Percentiles rank a stretch among this genome's conserved stretches.
phyloP scores from a whole-genome alignment of 805 yeast genomes.

The Sungouiella blattae region DNA sequence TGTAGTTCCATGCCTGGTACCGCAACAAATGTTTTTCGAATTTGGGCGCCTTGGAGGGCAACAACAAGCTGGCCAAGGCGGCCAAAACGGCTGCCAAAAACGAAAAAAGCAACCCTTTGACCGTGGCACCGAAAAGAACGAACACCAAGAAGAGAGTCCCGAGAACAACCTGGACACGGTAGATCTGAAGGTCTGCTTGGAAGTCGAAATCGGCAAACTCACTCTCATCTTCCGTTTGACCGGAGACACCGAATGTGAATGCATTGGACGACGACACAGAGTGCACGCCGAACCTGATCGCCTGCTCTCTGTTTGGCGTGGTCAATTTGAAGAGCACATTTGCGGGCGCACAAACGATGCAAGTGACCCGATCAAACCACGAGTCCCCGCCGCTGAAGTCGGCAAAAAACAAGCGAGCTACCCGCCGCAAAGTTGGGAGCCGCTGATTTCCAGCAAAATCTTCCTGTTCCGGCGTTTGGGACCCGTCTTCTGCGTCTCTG shows the following conservation, averaged over 20 bases:
- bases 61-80: background rate
- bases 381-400: conserved; percentile 4
- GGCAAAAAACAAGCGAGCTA: conserved; percentile 6
- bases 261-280: conserved; percentile 7
- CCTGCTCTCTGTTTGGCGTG: conserved; percentile 15
- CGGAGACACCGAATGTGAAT: conserved; percentile 9
- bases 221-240: background rate
- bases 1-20: conserved; percentile 15
- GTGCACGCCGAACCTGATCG: conserved; percentile 8
- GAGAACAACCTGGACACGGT: conserved; percentile 6
- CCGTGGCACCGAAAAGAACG: background rate
- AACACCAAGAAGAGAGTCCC: conserved; percentile 6
- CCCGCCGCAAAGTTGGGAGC: background rate
- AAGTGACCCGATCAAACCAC: conserved; percentile 2
- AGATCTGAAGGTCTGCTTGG: conserved; percentile 6
- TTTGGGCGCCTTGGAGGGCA: conserved; percentile 3
- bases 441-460: background rate
- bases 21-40: conserved; percentile 7
- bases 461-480: background rate
- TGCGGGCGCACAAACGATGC: conserved; percentile 8
- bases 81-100: background rate
- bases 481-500: background rate
- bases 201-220: conserved; percentile 6
- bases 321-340: conserved; percentile 12
- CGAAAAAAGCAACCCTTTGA: conserved; percentile 2